Evolutionary conservation across 2,329 filamentous ascomycete species (phyloP).

Genomic region (Aspergillus ibericus): DNA sequence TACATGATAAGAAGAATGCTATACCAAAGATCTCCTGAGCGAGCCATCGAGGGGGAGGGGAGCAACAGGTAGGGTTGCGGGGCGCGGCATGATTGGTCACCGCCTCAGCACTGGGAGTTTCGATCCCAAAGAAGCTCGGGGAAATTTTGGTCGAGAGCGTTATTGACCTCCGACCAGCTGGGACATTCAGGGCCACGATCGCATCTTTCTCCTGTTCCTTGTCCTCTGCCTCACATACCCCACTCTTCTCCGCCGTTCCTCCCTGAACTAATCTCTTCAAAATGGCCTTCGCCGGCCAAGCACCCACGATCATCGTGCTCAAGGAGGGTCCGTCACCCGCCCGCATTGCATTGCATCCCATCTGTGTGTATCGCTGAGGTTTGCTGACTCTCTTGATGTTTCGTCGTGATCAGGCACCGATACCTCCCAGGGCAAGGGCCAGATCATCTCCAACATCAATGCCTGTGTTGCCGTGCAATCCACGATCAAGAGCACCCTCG

Average conservation of each 20-base stretch:
- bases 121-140: conserved; percentile 37
- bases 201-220: conserved; percentile 21
- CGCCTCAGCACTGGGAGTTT: conserved; percentile 34
- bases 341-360: conserved; percentile 19
- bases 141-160: conserved; percentile 45
- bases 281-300: conserved; percentile 97
- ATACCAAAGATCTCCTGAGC: neutral
- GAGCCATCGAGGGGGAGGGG: neutral
- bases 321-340: conserved; percentile 75
- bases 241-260: conserved; percentile 17
- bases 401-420: conserved; percentile 71
- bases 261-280: conserved; percentile 31
- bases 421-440: conserved; percentile 92
- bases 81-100: conserved; percentile 35
- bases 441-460: conserved; percentile 98
- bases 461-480: conserved; percentile 93
- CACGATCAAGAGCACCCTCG: conserved; percentile 93
- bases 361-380: conserved; percentile 18
- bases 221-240: conserved; percentile 6
- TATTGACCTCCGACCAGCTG: conserved; percentile 33
- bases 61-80: conserved; percentile 18
- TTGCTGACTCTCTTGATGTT: conserved; percentile 28
- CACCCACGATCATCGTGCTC: conserved; percentile 95
- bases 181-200: conserved; percentile 27
- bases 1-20: too few relatives aligned